A percentile compares a stretch with the other conserved stretches of the same genome.
These are phyloP conservation scores for Fusarium brevicatenulatum DNA, from an alignment of 2,329 filamentous ascomycete species.

Conservation along the genomic window DNA sequence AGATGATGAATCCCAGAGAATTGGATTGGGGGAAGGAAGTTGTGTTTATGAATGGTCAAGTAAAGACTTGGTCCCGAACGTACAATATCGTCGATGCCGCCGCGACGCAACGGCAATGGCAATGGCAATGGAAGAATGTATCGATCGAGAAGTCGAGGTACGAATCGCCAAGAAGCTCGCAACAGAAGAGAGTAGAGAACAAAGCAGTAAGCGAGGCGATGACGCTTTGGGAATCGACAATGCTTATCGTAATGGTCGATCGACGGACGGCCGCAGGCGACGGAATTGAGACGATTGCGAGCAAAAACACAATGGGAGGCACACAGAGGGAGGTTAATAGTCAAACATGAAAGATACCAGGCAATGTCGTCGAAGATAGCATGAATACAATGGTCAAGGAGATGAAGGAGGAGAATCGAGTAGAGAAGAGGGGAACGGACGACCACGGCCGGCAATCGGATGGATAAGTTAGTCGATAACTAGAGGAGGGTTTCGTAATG, in stretches of 20 bases:
- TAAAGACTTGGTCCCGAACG: slow-evolving; percentile 9
- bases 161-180: slow-evolving; percentile 2
- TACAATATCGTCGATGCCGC: slow-evolving; percentile 16
- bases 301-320: neutral
- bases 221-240: slow-evolving; percentile 20
- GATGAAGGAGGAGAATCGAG: slow-evolving; percentile 14
- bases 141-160: neutral
- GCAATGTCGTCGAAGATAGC: slow-evolving; percentile 6
- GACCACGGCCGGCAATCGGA: slow-evolving; percentile 32
- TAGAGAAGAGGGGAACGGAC: slow-evolving; percentile 32
- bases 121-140: slow-evolving; percentile 7
- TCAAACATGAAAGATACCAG: slow-evolving; percentile 4
- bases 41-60: slow-evolving; percentile 21
- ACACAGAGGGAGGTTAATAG: slow-evolving; percentile 10
- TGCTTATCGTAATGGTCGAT: slow-evolving; percentile 28
- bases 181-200: slow-evolving; percentile 1
- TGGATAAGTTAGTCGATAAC: neutral
- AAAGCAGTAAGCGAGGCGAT: neutral
- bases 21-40: slow-evolving; percentile 2
- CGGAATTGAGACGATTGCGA: slow-evolving; percentile 7
- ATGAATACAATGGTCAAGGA: slow-evolving; percentile 16
- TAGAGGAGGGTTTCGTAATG: slow-evolving; percentile 14
- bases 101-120: neutral
- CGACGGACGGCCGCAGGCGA: slow-evolving; percentile 14
- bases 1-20: slow-evolving; percentile 5